Evolutionary conservation across 257 asterid species (phyloP), one percentile per base, ranked within the genome.

Genomic region (Solanum infundibuliforme): DNA sequence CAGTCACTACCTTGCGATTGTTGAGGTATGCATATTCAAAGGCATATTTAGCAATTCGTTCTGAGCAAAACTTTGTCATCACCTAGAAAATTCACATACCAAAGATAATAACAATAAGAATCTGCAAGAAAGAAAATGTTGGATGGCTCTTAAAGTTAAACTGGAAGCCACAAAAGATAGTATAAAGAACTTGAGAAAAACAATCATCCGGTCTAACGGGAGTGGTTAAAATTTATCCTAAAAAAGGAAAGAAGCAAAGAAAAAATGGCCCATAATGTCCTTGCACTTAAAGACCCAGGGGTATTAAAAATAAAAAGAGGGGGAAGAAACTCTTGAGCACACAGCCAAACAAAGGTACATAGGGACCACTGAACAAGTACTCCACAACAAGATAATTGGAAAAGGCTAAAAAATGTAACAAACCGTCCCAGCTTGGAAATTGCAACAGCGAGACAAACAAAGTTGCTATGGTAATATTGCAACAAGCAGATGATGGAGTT

Each of bases 21-120:
- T 97, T 96, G 88, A 95, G 98, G 90, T 97, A 96, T 73, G 99
- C 98, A 92, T 97, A 97, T 94, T 97, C 99, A 87, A 97, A 97
- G 46, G 99, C 99, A 36, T 97, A 97, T 85, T 97, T 93, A 31
- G 99, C 99, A 88, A 97, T 95, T 60, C 99, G 91, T 88, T 96
- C 99, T 1, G 99, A 96, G 91, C 99, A 96, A 91, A 96, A 97
- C 94, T 96, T 96, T 90, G 99, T 97, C 85, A 96, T 95, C 91
- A 96, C 99, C 99, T 96, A 90, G 88, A 88, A 93, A 87, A 48
- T 82, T 48, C 25, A 18, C 39, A 82, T 5, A 48, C 31, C 43
- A 29, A 82, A 82, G 4, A 82, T 10, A 29, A 52, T 29, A 81
- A 46, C 43, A 82, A 48, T 48, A 46, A 82, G 43, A 82, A 48